These are phyloP conservation scores for Azolla pinnata DNA, from an alignment of 75 land plant species.

Conservation along the genomic window DNA sequence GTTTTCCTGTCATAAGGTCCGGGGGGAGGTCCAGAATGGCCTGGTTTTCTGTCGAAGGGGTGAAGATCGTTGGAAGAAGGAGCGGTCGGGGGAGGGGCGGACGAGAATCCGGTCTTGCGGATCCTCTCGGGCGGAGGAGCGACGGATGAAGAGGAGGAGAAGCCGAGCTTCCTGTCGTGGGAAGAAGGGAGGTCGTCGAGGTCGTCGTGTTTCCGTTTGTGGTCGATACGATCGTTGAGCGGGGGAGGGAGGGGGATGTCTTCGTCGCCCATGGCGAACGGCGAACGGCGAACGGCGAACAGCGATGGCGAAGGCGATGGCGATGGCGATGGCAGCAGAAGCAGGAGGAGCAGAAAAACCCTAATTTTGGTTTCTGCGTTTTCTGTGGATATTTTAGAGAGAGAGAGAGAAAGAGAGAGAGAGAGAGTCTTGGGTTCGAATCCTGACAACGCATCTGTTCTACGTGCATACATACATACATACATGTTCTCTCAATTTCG, in stretches of 20 bases:
- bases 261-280: background rate
- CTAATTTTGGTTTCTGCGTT: background rate
- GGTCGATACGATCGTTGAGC: background rate
- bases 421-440: background rate
- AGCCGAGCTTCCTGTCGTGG: conserved; percentile 1
- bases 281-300: background rate
- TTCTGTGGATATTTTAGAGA: background rate
- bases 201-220: conserved; percentile 5
- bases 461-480: background rate
- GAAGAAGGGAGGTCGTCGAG: too few species aligned
- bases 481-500: background rate
- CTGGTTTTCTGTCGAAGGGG: background rate
- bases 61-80: too few species aligned
- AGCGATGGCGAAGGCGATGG: background rate
- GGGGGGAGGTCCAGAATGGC: background rate
- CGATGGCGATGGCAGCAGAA: background rate
- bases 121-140: background rate
- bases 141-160: background rate
- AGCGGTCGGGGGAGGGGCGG: background rate
- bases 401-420: background rate
- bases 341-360: background rate
- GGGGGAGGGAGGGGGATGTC: background rate
- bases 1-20: background rate
- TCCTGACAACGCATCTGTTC: background rate
- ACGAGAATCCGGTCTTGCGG: conserved; percentile 6